phyloP scores from a whole-genome alignment of 108 stramenopile genomes.

The Skeletonema tropicum region DNA sequence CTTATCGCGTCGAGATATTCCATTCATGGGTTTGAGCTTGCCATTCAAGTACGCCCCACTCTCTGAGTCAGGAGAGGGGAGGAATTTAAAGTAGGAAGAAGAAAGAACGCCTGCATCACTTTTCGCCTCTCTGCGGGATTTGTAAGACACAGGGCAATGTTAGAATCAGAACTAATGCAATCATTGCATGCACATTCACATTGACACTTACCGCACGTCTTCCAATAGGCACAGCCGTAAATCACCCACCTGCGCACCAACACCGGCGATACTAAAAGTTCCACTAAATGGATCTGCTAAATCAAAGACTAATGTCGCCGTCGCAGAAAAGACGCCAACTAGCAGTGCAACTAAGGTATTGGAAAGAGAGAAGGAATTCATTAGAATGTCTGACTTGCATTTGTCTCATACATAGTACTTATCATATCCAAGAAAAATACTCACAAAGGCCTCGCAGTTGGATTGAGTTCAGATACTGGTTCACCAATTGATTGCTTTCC shows the following conservation, averaged over 20 bases:
- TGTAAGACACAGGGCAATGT: too few species aligned
- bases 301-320: slow-evolving; percentile 34
- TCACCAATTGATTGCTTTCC: slow-evolving; percentile 34
- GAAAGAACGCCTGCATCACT: slow-evolving; percentile 13
- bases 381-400: too few species aligned
- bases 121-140: slow-evolving; percentile 22
- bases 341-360: slow-evolving; percentile 17
- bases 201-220: too few species aligned
- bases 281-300: slow-evolving; percentile 40
- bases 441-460: slow-evolving; percentile 26
- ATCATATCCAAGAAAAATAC: too few species aligned
- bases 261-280: slow-evolving; percentile 22
- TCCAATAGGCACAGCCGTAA: slow-evolving; percentile 1
- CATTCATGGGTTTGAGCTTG: not conserved
- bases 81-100: not conserved
- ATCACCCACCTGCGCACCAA: slow-evolving; percentile 34
- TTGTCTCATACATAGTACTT: too few species aligned
- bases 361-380: too few species aligned
- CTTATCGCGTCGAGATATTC: not conserved
- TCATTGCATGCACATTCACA: too few species aligned
- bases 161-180: too few species aligned
- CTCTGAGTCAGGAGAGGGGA: not conserved
- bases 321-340: slow-evolving; percentile 36
- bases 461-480: slow-evolving; percentile 47
- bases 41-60: not conserved